Evolutionary conservation across 352 stramenopile species (phyloP).

Genomic region (Globisporangium nagaii): DNA sequence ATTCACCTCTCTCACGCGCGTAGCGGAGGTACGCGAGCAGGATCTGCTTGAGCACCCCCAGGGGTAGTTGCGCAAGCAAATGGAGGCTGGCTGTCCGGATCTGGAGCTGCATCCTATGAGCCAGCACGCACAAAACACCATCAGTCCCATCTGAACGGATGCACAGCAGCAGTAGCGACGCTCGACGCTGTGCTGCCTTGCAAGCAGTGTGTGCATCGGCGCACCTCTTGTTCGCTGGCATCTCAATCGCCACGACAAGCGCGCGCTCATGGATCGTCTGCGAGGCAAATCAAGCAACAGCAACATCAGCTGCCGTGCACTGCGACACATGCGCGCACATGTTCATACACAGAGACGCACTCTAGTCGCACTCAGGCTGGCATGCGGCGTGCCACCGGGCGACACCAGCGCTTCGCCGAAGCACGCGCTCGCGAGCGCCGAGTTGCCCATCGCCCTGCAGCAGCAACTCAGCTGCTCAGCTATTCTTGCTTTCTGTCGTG

Average conservation of each 20-base stretch:
- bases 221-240: background rate
- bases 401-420: conserved; percentile 1
- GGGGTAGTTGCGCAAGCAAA: conserved; percentile 20
- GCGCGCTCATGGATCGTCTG: background rate
- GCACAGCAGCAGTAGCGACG: no score
- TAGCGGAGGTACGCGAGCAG: conserved; percentile 12
- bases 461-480: no score
- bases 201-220: no score
- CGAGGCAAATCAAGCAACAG: background rate
- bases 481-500: no score
- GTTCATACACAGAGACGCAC: background rate
- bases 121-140: background rate
- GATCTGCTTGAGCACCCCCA: conserved; percentile 26
- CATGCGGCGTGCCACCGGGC: background rate
- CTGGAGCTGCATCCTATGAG: conserved; percentile 1
- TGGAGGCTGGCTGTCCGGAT: conserved; percentile 8
- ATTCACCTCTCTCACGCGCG: background rate
- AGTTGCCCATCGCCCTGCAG: conserved; percentile 13
- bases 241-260: conserved; percentile 8
- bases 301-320: background rate
- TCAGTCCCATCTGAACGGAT: no score
- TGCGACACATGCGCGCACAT: background rate
- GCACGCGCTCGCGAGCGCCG: conserved; percentile 15
- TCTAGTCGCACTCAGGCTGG: background rate
- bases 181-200: no score